These are phyloP conservation scores for Aspergillus ibericus DNA, from an alignment of 2,329 filamentous ascomycete species.

Conservation along the genomic window DNA sequence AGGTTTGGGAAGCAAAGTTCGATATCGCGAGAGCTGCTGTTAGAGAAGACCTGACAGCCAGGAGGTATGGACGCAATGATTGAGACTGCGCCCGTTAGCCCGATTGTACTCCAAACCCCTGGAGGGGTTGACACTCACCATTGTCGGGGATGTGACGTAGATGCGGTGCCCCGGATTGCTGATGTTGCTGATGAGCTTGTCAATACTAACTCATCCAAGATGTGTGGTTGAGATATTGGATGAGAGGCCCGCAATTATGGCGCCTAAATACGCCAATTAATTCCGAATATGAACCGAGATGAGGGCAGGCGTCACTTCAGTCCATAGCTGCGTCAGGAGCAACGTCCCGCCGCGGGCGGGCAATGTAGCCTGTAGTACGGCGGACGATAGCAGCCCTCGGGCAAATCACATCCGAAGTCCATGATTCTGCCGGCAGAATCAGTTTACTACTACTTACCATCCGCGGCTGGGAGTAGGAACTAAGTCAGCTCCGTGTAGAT, in stretches of 20 bases:
- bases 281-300: not conserved
- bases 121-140: slow-evolving; percentile 25
- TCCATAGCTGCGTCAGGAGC: slow-evolving; percentile 14
- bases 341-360: slow-evolving; percentile 11
- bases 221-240: not conserved
- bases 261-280: not conserved
- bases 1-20: slow-evolving; percentile 96
- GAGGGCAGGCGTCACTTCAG: not conserved
- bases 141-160: slow-evolving; percentile 24
- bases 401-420: not conserved
- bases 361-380: slow-evolving; percentile 2
- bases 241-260: not conserved
- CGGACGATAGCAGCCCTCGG: not conserved
- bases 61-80: slow-evolving; percentile 93
- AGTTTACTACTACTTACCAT: not conserved
- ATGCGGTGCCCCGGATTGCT: slow-evolving; percentile 1
- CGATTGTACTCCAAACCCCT: not conserved
- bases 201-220: slow-evolving; percentile 4
- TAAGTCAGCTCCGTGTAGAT: too few relatives aligned
- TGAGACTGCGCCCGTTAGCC: slow-evolving; percentile 65
- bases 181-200: not conserved
- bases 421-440: not conserved
- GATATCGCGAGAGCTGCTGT: slow-evolving; percentile 90
- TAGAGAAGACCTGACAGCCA: slow-evolving; percentile 91
- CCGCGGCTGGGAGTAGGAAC: too few relatives aligned